Evolutionary conservation across 2,329 filamentous ascomycete genomes (phyloP).

Genomic region (Scedosporium apiospermum): DNA sequence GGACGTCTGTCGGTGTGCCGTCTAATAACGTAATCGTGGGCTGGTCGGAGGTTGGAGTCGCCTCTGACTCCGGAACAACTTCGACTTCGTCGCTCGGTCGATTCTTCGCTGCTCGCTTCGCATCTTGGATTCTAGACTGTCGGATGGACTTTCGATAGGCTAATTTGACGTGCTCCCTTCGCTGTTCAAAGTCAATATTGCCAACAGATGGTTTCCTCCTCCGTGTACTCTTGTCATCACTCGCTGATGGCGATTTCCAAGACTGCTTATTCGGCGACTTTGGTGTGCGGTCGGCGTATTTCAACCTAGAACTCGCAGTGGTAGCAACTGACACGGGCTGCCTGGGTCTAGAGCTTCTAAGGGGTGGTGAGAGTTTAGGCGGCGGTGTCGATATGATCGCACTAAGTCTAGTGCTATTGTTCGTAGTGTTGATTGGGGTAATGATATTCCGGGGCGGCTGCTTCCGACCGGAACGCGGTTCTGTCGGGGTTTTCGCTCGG

Average conservation of each 20-base stretch:
- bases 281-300: slow-evolving; percentile 46
- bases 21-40: background rate
- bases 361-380: slow-evolving; percentile 65
- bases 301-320: slow-evolving; percentile 61
- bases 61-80: slow-evolving; percentile 23
- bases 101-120: slow-evolving; percentile 34
- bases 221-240: slow-evolving; percentile 17
- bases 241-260: background rate
- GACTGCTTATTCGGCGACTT: slow-evolving; percentile 24
- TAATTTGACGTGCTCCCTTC: slow-evolving; percentile 71
- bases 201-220: slow-evolving; percentile 53
- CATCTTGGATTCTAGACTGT: slow-evolving; percentile 56
- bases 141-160: slow-evolving; percentile 79
- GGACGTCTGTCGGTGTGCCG: background rate
- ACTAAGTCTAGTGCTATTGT: slow-evolving; percentile 48
- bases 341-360: slow-evolving; percentile 74
- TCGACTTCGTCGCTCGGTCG: background rate
- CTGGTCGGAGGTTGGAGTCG: slow-evolving; percentile 10
- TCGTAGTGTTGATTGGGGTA: slow-evolving; percentile 19
- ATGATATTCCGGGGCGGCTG: slow-evolving; percentile 30
- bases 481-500: slow-evolving; percentile 25
- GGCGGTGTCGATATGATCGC: slow-evolving; percentile 64
- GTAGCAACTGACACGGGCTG: slow-evolving; percentile 68
- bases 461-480: slow-evolving; percentile 27
- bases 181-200: slow-evolving; percentile 75